These are phyloP conservation scores for Pholiota microspora DNA, from an alignment of 768 basidiomycete genomes.

Conservation along the genomic window DNA sequence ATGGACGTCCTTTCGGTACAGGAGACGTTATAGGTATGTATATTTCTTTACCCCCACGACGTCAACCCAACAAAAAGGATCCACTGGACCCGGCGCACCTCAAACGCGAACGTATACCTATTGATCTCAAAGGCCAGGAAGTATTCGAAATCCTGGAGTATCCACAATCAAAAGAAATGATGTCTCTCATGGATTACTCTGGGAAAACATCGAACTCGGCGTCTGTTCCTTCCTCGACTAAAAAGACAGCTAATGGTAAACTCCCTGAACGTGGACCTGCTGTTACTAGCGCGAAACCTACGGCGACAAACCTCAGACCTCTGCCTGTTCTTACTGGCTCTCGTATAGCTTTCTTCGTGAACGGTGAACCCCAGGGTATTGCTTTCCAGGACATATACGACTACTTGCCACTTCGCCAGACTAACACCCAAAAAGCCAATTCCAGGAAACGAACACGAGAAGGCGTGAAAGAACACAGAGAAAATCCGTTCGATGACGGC, in stretches of 20 bases:
- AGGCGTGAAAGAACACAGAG: conserved; percentile 70
- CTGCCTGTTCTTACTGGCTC: conserved; percentile 72
- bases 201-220: conserved; percentile 54
- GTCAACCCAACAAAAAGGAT: conserved; percentile 58
- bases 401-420: conserved; percentile 77
- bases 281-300: conserved; percentile 29
- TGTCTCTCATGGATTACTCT: conserved; percentile 76
- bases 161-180: conserved; percentile 88
- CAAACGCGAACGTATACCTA: conserved; percentile 87
- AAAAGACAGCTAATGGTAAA: conserved; percentile 70
- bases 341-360: conserved; percentile 85
- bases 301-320: conserved; percentile 49
- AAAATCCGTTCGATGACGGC: conserved; percentile 92
- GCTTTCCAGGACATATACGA: conserved; percentile 91
- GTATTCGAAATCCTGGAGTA: conserved; percentile 96
- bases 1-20: conserved; percentile 69
- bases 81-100: conserved; percentile 79
- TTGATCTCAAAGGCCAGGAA: conserved; percentile 95
- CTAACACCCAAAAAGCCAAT: conserved; percentile 60
- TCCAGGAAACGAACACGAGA: conserved; percentile 63
- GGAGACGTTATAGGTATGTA: conserved; percentile 95
- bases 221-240: conserved; percentile 56
- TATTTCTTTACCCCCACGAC: conserved; percentile 77
- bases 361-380: conserved; percentile 78
- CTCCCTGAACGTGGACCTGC: conserved; percentile 57